Evolutionary conservation across 768 basidiomycete genomes (phyloP).

Genomic region (Phallus indusiatus): DNA sequence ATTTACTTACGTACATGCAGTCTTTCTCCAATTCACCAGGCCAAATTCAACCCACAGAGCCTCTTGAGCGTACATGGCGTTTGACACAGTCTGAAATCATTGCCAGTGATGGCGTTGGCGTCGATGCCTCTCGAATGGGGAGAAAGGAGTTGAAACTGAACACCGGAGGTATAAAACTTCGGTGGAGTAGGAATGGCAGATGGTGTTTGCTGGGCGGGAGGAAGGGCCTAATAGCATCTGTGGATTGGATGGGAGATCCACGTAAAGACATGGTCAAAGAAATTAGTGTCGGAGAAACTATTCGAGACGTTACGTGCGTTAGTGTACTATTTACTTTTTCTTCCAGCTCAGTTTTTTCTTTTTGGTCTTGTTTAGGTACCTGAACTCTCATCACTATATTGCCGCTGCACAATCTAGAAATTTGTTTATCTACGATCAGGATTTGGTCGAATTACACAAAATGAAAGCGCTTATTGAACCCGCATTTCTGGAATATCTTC

Average conservation of each 20-base stretch:
- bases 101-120: conserved; percentile 38
- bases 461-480: conserved; percentile 82
- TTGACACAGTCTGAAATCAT: conserved; percentile 73
- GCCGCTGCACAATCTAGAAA: conserved; percentile 96
- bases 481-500: conserved; percentile 82
- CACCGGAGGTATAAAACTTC: conserved; percentile 37
- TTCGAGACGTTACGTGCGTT: conserved; percentile 80
- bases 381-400: conserved; percentile 88
- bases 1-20: no score
- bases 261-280: conserved; percentile 56
- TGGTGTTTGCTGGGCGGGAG: conserved; percentile 72
- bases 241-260: conserved; percentile 86
- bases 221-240: conserved; percentile 81
- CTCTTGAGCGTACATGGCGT: conserved; percentile 86
- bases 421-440: conserved; percentile 90
- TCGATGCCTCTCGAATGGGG: conserved; percentile 61
- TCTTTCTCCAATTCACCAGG: conserved; percentile 64
- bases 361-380: conserved; percentile 41
- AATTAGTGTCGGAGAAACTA: conserved; percentile 81
- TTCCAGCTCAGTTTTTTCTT: conserved; percentile 3
- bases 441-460: conserved; percentile 87
- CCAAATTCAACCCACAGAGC: conserved; percentile 62
- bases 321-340: not conserved
- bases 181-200: conserved; percentile 91
- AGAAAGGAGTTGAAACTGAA: conserved; percentile 74